phyloP scores from a whole-genome alignment of 331 rosid genomes.

The Saraca asoca region DNA sequence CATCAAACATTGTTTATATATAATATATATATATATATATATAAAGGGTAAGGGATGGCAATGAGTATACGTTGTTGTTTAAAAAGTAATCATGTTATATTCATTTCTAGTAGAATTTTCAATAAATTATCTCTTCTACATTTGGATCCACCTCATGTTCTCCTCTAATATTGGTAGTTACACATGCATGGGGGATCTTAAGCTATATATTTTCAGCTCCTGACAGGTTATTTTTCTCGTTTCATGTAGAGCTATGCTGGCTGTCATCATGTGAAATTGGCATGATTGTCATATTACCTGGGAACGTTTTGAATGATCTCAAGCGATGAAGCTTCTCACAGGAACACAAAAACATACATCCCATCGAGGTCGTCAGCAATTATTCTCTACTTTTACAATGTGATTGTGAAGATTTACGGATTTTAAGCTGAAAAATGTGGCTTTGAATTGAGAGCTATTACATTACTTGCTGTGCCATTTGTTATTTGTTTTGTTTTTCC shows the following conservation, averaged over 20 bases:
- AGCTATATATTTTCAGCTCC: constrained; percentile 18
- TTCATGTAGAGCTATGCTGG: constrained; percentile 8
- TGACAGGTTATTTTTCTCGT: background rate
- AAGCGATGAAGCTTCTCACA: constrained; percentile 30
- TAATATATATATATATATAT: too few relatives aligned
- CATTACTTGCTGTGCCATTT: background rate
- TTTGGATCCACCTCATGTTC: too few relatives aligned
- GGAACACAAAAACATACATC: constrained; percentile 14
- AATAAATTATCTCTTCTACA: too few relatives aligned
- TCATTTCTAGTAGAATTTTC: too few relatives aligned
- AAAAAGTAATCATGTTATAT: too few relatives aligned
- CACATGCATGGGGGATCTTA: too few relatives aligned
- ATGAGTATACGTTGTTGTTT: too few relatives aligned
- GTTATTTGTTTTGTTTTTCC: too few relatives aligned
- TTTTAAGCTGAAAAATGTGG: background rate
- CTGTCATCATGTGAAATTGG: constrained; percentile 27
- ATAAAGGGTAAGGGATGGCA: too few relatives aligned
- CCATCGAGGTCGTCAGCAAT: constrained; percentile 6
- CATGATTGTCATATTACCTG: constrained; percentile 16
- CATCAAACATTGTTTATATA: too few relatives aligned
- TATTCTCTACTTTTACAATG: constrained; percentile 20
- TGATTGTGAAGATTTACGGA: constrained; percentile 6
- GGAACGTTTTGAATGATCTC: constrained; percentile 25
- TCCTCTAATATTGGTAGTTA: too few relatives aligned
- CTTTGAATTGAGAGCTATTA: constrained; percentile 12